Percentiles rank a stretch among this genome's conserved stretches.
These are phyloP conservation scores for Malus domestica DNA, from an alignment of 306 rosid species.

Conservation along the genomic window ASM211411v1 NC_041795.1:1838001-1838500, in stretches of 20 bases:
- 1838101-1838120: slow-evolving; percentile 56
- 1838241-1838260: slow-evolving; percentile 41
- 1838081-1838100: slow-evolving; percentile 19
- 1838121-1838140: slow-evolving; percentile 50
- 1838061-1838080: slow-evolving; percentile 15
- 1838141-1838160: slow-evolving; percentile 22
- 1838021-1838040: background rate
- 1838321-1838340: background rate
- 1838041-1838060: slow-evolving; percentile 10
- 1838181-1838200: slow-evolving; percentile 31
- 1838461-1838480: no score
- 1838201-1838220: slow-evolving; percentile 30
- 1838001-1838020: slow-evolving; percentile 37
- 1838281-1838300: slow-evolving; percentile 68
- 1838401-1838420: background rate
- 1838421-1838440: background rate
- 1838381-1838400: background rate
- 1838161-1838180: slow-evolving; percentile 34
- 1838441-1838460: no score
- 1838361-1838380: background rate
- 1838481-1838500: no score
- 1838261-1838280: slow-evolving; percentile 38
- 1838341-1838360: no score
- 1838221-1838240: slow-evolving; percentile 35
- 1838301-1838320: slow-evolving; percentile 45